These are phyloP conservation scores for Salix exigua DNA, from an alignment of 345 rosid genomes.

Conservation along the genomic window DNA sequence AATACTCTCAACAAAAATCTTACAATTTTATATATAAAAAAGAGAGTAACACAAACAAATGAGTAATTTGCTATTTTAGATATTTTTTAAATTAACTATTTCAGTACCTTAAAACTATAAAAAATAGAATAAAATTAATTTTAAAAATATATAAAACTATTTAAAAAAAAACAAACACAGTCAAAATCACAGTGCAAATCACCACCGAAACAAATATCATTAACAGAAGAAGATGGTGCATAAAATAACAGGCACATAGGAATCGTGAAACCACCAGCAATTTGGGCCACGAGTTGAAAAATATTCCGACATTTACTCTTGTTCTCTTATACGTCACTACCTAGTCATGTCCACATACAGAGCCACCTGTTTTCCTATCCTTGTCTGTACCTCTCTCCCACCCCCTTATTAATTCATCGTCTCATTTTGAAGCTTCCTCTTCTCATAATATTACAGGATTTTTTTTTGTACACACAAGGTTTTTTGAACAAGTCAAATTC, in stretches of 20 bases:
- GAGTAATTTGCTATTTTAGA: too few species aligned
- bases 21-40: too few species aligned
- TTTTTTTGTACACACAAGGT: background rate
- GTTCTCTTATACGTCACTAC: slow-evolving; percentile 5
- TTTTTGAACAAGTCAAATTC: slow-evolving; percentile 7
- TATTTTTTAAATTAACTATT: too few species aligned
- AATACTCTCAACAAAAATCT: too few species aligned
- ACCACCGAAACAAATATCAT: background rate
- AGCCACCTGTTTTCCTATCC: background rate
- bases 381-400: background rate
- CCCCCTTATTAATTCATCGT: slow-evolving; percentile 13
- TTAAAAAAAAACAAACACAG: too few species aligned
- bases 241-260: background rate
- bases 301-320: slow-evolving; percentile 11
- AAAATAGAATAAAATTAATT: too few species aligned
- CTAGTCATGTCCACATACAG: slow-evolving; percentile 2
- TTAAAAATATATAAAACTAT: too few species aligned
- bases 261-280: too few species aligned
- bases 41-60: too few species aligned
- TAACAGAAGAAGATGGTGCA: background rate
- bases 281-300: background rate
- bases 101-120: too few species aligned
- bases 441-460: background rate
- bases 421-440: slow-evolving; percentile 6
- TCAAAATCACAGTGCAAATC: too few species aligned